A percentile compares a stretch with the other conserved stretches of the same genome.
phyloP scores from a whole-genome alignment of 129 eudicot species.

The Gnaphalium uliginosum region DNA sequence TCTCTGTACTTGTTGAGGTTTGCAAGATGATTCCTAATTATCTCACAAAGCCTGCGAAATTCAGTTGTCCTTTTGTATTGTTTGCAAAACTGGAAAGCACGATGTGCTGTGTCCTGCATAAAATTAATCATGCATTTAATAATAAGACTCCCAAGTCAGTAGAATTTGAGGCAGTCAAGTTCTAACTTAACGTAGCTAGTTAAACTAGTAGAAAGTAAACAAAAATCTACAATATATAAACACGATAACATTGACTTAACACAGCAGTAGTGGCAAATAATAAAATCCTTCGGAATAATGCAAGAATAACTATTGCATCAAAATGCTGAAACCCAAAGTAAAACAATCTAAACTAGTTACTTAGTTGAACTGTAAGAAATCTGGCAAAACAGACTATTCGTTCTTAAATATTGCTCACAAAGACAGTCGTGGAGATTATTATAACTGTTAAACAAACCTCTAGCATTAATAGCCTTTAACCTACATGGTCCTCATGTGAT shows the following conservation, averaged over 20 bases:
- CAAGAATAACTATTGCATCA: neutral
- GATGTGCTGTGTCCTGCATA: conserved; percentile 85
- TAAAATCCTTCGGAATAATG: neutral
- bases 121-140: neutral
- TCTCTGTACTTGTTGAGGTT: conserved; percentile 94
- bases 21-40: conserved; percentile 88
- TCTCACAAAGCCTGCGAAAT: conserved; percentile 92
- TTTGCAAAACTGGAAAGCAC: conserved; percentile 96
- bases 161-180: neutral
- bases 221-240: neutral
- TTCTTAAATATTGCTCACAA: neutral
- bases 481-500: neutral
- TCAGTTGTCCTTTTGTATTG: conserved; percentile 91
- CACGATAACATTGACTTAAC: neutral
- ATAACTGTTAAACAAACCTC: neutral
- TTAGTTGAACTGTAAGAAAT: neutral
- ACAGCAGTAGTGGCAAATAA: neutral
- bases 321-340: neutral
- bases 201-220: neutral
- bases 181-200: neutral
- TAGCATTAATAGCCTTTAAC: neutral
- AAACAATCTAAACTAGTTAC: neutral
- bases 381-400: neutral
- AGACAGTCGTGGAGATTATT: neutral
- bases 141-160: neutral